Evolutionary conservation across 169 alveolate species (phyloP), one percentile per base, ranked within the genome.

Genomic region (Plasmodium adleri): DNA sequence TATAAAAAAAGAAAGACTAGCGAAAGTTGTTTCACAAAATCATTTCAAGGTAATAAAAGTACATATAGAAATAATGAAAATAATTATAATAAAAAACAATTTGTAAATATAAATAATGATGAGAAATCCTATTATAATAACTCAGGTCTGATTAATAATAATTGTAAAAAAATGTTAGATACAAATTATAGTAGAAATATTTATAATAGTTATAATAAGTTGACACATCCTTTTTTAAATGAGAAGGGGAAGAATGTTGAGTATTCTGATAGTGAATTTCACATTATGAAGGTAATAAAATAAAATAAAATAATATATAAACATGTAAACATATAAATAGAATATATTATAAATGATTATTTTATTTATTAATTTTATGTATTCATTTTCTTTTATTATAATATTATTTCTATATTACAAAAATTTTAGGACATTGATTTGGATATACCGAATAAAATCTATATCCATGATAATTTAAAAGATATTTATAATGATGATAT

Each of bases 1-100:
- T 56, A 60, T 22, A 83, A 83, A 83, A 83, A 72, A 45, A 50
- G 72, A 72, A 83, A 83, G 52, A 67, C 54, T 2, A 54, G 70
- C 15, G 60, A 68, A 20, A 66, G 10, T 12, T 68, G 32, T 22
- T 13, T 20, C 58, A 28, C 50, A 32, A 83, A 47, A 45, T 68
- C 64, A 13, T 64, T 39, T 22, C 15, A 22, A 59, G 9, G 32
- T 22, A 13, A 13, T 12, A 49, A 45, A 1, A 62, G 10, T 20
- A 13, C 20, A 32, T 15, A 15, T 8, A 39, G 70, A 22, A 43
- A 66, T 24, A 17, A 28, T 52, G 63, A 43, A 9, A 50, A 64
- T 13, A 59, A 24, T 24, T 39, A 12, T 9, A 72, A 17, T 52
- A 72, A 17, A 22, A 72, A 72, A 39, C 64, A 60, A 39, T 49